Evolutionary conservation across 306 rosid genomes (phyloP).

Genomic region (Vicia villosa): DNA sequence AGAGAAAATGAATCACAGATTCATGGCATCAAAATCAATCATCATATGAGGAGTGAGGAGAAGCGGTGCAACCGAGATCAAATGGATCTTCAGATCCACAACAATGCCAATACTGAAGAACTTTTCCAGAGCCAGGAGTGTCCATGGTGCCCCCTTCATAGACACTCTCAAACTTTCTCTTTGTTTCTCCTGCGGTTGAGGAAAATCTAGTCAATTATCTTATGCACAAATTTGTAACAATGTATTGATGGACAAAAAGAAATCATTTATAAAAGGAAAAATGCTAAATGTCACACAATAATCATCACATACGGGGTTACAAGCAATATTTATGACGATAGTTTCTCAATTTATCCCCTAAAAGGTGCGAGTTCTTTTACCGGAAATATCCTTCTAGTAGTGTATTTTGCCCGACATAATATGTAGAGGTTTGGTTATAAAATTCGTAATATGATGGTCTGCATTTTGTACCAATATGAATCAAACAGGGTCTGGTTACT

Average conservation of each 20-base stretch:
- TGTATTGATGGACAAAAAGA: constrained; percentile 15
- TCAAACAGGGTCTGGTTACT: constrained; percentile 7
- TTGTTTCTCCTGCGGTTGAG: constrained; percentile 75
- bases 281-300: neutral
- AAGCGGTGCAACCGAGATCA: constrained; percentile 79
- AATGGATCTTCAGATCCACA: constrained; percentile 94
- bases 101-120: constrained; percentile 94
- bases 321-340: neutral
- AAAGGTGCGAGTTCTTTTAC: no score
- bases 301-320: neutral
- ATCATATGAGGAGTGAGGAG: constrained; percentile 81
- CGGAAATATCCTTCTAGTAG: no score
- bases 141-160: constrained; percentile 81
- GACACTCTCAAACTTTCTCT: constrained; percentile 94
- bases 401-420: neutral
- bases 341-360: no score
- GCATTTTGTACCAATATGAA: neutral
- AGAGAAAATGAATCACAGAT: constrained; percentile 28
- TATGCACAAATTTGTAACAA: constrained; percentile 18
- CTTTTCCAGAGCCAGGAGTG: constrained; percentile 81
- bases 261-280: neutral
- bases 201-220: no score
- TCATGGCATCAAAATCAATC: constrained; percentile 46
- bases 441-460: constrained; percentile 16
- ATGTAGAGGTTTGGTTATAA: neutral